These are phyloP conservation scores for Lyophyllum decastes DNA, from an alignment of 768 basidiomycete species.

Conservation along the genomic window DNA sequence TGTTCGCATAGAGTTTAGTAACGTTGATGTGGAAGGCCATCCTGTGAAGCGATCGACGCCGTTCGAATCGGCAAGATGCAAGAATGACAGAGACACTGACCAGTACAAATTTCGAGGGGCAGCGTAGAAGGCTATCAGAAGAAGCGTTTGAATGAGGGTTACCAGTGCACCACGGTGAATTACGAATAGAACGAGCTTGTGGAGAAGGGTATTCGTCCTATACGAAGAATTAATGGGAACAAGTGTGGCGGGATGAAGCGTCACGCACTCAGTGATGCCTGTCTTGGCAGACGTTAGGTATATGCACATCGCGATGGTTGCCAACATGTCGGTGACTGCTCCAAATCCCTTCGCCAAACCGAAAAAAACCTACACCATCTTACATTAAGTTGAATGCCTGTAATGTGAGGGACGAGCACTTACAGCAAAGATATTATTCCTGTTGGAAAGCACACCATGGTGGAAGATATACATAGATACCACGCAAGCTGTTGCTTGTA, in stretches of 20 bases:
- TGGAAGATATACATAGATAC: constrained; percentile 34
- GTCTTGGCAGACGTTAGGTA: constrained; percentile 37
- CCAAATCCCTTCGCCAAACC: constrained; percentile 47
- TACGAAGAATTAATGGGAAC: neutral
- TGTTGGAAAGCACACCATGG: constrained; percentile 29
- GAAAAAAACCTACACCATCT: constrained; percentile 38
- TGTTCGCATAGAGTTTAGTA: constrained; percentile 50
- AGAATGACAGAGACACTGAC: constrained; percentile 20
- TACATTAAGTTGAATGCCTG: neutral
- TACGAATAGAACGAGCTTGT: constrained; percentile 38
- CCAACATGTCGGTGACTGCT: constrained; percentile 42
- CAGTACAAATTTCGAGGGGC: constrained; percentile 37
- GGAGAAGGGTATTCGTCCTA: constrained; percentile 43
- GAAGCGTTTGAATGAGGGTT: constrained; percentile 40
- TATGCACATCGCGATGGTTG: constrained; percentile 45
- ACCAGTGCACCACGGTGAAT: constrained; percentile 46
- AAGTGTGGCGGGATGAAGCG: neutral
- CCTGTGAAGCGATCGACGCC: constrained; percentile 25
- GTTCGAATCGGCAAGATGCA: neutral
- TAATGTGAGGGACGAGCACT: constrained; percentile 3
- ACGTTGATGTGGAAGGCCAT: constrained; percentile 49
- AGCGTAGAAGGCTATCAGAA: constrained; percentile 43
- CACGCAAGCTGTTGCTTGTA: constrained; percentile 28
- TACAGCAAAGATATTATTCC: constrained; percentile 31
- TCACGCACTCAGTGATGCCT: constrained; percentile 36